phyloP scores from a whole-genome alignment of 202 grass and related monocot genomes.

The Elaeis oleifera region DNA sequence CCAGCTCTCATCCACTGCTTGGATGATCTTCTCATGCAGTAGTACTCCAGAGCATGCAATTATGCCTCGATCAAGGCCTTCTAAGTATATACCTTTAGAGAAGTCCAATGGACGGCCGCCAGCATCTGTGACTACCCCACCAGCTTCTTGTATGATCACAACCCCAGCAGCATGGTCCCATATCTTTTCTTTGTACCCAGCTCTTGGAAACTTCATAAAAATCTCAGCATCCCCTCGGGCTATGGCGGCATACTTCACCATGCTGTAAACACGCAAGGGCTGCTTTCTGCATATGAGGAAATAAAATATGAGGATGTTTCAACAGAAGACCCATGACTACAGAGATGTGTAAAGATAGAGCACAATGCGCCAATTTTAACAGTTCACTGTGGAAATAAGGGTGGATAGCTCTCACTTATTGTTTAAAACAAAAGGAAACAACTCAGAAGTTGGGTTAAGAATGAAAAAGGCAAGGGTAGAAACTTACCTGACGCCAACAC shows the following conservation, averaged over 20 bases:
- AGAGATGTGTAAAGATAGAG: too few relatives aligned
- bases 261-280: conserved; percentile 84
- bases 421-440: too few relatives aligned
- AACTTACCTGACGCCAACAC: conserved; percentile 69
- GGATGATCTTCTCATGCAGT: conserved; percentile 68
- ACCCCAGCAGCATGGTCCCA: conserved; percentile 97
- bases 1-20: conserved; percentile 87
- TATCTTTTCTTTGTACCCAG: conserved; percentile 98
- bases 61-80: conserved; percentile 82
- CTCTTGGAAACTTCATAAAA: conserved; percentile 91
- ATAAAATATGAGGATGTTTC: neutral
- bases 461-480: neutral
- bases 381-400: too few relatives aligned
- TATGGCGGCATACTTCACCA: conserved; percentile 97
- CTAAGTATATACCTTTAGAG: conserved; percentile 78
- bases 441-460: too few relatives aligned
- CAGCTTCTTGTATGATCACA: conserved; percentile 88
- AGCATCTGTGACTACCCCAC: conserved; percentile 79
- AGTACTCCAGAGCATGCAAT: conserved; percentile 74
- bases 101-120: conserved; percentile 71
- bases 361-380: too few relatives aligned
- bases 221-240: conserved; percentile 80
- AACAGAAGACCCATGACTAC: too few relatives aligned
- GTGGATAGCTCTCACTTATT: too few relatives aligned
- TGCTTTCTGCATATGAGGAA: conserved; percentile 54